Evolutionary conservation across 495 filamentous ascomycete species (phyloP), one percentile per base, ranked within the genome.

Genomic region (Cercophora scortea): DNA sequence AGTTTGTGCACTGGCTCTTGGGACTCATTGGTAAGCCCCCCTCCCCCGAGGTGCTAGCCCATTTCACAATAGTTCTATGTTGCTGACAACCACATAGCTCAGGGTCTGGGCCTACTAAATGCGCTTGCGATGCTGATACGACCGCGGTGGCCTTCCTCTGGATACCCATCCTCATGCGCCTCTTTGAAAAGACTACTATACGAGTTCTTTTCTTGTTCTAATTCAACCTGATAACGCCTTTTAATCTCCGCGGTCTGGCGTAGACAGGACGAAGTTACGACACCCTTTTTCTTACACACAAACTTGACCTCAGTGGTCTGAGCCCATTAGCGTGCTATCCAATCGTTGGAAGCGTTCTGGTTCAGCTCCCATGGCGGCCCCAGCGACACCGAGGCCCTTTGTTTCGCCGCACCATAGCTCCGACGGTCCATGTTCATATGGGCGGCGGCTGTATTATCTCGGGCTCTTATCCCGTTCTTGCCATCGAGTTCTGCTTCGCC

Each of bases 1-100:
- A 97, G 93, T 75, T 79, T 98, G 76, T 97, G 93, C 79, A 98
- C 93, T 61, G 93, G 93, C 73, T 98, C 93, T 60, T 98, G 93
- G 93, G 93, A 98, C 74, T 96, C 94, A 60, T 79, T 95, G 71
- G 93, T 98, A 84, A 76, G 90, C 79, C 33, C 52, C 6, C 7
- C 42, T 43, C 52, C 6, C 7, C 42, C 41, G 25, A 25, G 25
- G 25, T 25, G 25, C 11, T 32, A 11, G 18, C 12, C 32, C 12
- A 10, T 11, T 11, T 16, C 16, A 3, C 15, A 5, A 32, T 17
- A 15, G 7, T 12, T 46, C 3, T 13, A 17, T 32, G 11, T 49
- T 47, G 16, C 63, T 63, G 44, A 66, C 58, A 51, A 32, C 25
- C 15, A 73, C 60, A 50, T 57, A 92, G 88, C 86, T 92, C 76